Base-by-base conservation (phyloP, 768 basidiomycete genomes). In the Gloeostereum incarnatum region DNA sequence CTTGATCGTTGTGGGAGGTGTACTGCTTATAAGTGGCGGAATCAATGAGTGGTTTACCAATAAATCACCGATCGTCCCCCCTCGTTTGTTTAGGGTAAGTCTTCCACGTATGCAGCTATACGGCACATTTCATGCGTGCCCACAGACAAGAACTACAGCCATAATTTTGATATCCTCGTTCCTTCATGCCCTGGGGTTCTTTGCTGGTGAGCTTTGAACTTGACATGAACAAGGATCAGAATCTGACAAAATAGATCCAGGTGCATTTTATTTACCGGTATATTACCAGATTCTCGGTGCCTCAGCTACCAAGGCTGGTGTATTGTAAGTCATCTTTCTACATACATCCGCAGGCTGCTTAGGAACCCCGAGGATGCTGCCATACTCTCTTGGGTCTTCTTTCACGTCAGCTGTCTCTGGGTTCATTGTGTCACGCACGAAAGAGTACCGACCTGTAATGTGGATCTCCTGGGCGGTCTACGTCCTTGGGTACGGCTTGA, bases 201-300 rank as follows among this genome's bases (percentile, higher is more conserved):
- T 85, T 47, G 55, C 58, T 8, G 72, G 73, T 67, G 50, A 49
- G 40, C 9, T 8, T 29, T 13, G 14, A 20, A 20, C 9, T n/a
- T 26, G 2, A 13, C 7, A n/a, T 9, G 7, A 29, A 8, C 26
- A 8, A 8, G 26, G 8, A 29, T n/a, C 14, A 16, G n/a, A 16
- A 7, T 13, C 21, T 24, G 7, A 10, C 10, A 6, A 16, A 19
- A 16, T 40, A 31, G 25, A 18, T 25, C 1, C 26, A 69, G 71
- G 68, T 21, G 71, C 75, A 31, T 81, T 62, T 50, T 87, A 87
- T 48, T 65, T 89, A 5, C 85, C 86, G 1, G 52, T 88, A 2
- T 90, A 81, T 52, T 90, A 69, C 57, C 86, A 90, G 61, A 72
- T 81, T 2, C 68, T 87, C 9, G 86, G 86, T 1, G 66, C 82